Conservation (phyloP, 2,329 filamentous ascomycete species). For the Curvularia lunata region DNA sequence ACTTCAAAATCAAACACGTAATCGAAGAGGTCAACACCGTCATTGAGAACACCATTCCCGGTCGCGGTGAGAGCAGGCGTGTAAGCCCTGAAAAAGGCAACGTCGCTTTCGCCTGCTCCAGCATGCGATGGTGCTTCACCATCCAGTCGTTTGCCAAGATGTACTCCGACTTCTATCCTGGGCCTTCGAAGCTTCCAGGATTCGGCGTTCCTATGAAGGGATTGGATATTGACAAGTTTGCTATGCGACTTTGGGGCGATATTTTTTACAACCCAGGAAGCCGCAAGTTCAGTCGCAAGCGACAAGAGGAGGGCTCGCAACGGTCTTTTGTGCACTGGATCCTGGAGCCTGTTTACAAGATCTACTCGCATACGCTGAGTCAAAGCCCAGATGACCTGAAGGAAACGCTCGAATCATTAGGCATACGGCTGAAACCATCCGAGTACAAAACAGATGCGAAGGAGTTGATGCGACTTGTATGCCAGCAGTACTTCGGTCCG, state of each 20-base stretch:
- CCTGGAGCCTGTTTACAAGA: conserved; percentile 95
- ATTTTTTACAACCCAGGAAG: conserved; percentile 93
- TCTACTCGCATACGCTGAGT: conserved; percentile 93
- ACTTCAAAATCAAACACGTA: conserved; percentile 99
- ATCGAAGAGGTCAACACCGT: conserved; percentile 96
- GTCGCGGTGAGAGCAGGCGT: conserved; percentile 77
- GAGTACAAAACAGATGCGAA: conserved; percentile 91
- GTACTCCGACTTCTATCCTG: conserved; percentile 88
- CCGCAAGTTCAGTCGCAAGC: conserved; percentile 89
- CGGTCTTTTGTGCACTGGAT: conserved; percentile 94
- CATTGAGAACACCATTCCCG: conserved; percentile 86
- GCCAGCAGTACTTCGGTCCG: conserved; percentile 92
- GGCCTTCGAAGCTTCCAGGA: conserved; percentile 48
- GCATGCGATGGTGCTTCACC: conserved; percentile 97
- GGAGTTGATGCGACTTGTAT: conserved; percentile 85
- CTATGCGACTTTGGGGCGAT: conserved; percentile 88
- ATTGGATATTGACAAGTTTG: conserved; percentile 81
- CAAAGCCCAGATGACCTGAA: conserved; percentile 86
- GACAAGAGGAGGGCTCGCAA: conserved; percentile 77
- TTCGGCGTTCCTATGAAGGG: conserved; percentile 45
- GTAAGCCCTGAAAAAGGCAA: conserved; percentile 97
- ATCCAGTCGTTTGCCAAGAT: conserved; percentile 93
- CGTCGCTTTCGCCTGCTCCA: conserved; percentile 92
- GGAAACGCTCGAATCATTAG: conserved; percentile 76
- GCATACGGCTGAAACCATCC: conserved; percentile 87